Conservation (phyloP, 2,329 filamentous ascomycete genomes). For the Harringtonia aguacate region DNA sequence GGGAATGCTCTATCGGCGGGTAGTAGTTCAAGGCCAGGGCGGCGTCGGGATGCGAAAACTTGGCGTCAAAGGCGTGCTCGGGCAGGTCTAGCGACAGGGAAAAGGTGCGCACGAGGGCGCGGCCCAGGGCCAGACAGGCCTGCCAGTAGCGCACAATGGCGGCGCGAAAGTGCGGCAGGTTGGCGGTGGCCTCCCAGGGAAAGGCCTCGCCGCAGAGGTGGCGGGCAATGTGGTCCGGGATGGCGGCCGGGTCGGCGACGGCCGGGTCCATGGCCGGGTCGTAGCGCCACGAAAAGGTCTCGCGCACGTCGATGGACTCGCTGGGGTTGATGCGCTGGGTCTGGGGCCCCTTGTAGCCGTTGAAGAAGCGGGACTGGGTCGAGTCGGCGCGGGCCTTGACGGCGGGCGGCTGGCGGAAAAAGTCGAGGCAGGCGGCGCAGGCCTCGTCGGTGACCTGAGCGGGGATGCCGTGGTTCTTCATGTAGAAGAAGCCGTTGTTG, state of each 20-base stretch:
- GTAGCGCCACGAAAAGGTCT: conserved; percentile 42
- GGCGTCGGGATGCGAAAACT: conserved; percentile 39
- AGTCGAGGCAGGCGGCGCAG: conserved; percentile 33
- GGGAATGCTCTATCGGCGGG: conserved; percentile 16
- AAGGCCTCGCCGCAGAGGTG: conserved; percentile 37
- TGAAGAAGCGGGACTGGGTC: conserved; percentile 44
- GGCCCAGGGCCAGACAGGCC: conserved; percentile 31
- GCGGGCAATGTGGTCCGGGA: conserved; percentile 30
- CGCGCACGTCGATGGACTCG: conserved; percentile 38
- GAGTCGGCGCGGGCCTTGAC: conserved; percentile 28
- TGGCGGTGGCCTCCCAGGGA: conserved; percentile 38
- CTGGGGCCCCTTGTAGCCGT: conserved; percentile 45
- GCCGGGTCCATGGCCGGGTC: conserved; percentile 40
- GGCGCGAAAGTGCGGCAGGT: conserved; percentile 36
- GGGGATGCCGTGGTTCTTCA: conserved; percentile 37
- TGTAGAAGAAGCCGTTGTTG: conserved; percentile 45
- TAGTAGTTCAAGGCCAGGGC: conserved; percentile 31
- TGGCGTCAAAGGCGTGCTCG: conserved; percentile 43
- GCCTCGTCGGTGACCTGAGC: conserved; percentile 17
- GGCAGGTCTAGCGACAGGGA: conserved; percentile 42
- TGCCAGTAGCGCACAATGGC: conserved; percentile 36
- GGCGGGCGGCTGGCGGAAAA: conserved; percentile 23
- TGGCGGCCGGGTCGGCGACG: conserved; percentile 23
- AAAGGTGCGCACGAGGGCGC: conserved; percentile 34
- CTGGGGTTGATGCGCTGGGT: conserved; percentile 38